These are phyloP conservation scores for Pilasporangium apinafurcum DNA, from an alignment of 352 stramenopile genomes.

Conservation along the genomic window DNA sequence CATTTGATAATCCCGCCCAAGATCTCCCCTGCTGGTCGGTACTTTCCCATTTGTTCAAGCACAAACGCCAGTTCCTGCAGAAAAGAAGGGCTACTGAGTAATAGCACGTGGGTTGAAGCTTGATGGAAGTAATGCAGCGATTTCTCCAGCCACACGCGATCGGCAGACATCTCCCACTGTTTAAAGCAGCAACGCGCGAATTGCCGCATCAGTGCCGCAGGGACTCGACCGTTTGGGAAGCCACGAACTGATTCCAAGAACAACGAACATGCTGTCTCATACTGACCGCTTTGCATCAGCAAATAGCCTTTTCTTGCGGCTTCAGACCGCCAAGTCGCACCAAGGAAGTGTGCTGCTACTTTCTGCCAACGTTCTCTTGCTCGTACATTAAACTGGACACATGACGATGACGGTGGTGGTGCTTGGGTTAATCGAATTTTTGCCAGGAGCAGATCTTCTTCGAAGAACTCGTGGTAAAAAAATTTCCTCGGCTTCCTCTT, in stretches of 20 bases:
- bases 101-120: conserved; percentile 31
- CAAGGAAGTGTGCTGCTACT: conserved; percentile 36
- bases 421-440: neutral
- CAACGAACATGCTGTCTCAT: conserved; percentile 16
- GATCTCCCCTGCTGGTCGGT: conserved; percentile 42
- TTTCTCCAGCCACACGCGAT: conserved; percentile 28
- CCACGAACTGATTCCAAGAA: conserved; percentile 21
- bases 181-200: conserved; percentile 33
- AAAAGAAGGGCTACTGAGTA: conserved; percentile 44
- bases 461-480: conserved; percentile 73
- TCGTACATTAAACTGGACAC: conserved; percentile 3
- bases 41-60: conserved; percentile 32
- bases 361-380: conserved; percentile 39
- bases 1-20: conserved; percentile 45
- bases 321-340: conserved; percentile 20
- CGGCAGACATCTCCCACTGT: conserved; percentile 20
- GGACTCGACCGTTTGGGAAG: conserved; percentile 5
- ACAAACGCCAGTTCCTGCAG: conserved; percentile 51
- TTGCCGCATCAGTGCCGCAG: conserved; percentile 27
- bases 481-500: conserved; percentile 43
- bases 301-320: conserved; percentile 27
- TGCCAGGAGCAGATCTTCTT: conserved; percentile 43
- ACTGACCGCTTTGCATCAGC: conserved; percentile 39
- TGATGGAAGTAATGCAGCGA: conserved; percentile 43
- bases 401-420: conserved; percentile 3